These are phyloP conservation scores for Fusarium sororula DNA, from an alignment of 2,329 filamentous ascomycete genomes.

Conservation along the genomic window DNA sequence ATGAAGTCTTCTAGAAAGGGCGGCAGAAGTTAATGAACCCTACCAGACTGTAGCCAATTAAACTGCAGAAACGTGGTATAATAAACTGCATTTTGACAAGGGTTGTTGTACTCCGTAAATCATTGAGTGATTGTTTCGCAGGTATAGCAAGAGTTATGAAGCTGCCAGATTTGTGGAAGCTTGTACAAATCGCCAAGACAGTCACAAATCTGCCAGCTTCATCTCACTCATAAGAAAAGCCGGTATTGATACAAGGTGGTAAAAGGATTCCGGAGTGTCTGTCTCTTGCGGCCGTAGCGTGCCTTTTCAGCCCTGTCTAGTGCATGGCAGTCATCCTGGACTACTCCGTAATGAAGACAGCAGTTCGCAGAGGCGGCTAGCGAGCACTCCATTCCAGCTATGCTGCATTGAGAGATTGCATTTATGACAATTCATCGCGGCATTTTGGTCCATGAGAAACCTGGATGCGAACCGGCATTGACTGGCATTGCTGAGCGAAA, in stretches of 20 bases:
- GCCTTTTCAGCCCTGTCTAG: constrained; percentile 38
- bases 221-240: neutral
- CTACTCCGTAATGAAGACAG: constrained; percentile 1
- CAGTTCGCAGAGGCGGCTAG: neutral
- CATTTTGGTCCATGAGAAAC: neutral
- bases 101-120: neutral
- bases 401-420: constrained; percentile 7
- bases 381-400: constrained; percentile 17
- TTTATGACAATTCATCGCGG: constrained; percentile 3
- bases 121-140: neutral
- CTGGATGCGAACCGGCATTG: neutral
- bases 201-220: neutral
- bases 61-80: constrained; percentile 1
- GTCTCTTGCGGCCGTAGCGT: neutral
- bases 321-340: neutral
- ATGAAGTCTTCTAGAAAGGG: constrained; percentile 42
- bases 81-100: constrained; percentile 3
- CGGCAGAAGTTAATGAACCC: constrained; percentile 29
- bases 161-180: neutral
- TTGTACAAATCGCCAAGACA: neutral
- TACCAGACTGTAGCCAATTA: constrained; percentile 24
- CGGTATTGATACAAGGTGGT: neutral
- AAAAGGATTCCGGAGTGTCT: neutral
- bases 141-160: neutral
- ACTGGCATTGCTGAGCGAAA: neutral